Evolutionary conservation across 2,329 filamentous ascomycete genomes (phyloP), one percentile per base, ranked within the genome.

Genomic region (Aspergillus quadricinctus): DNA sequence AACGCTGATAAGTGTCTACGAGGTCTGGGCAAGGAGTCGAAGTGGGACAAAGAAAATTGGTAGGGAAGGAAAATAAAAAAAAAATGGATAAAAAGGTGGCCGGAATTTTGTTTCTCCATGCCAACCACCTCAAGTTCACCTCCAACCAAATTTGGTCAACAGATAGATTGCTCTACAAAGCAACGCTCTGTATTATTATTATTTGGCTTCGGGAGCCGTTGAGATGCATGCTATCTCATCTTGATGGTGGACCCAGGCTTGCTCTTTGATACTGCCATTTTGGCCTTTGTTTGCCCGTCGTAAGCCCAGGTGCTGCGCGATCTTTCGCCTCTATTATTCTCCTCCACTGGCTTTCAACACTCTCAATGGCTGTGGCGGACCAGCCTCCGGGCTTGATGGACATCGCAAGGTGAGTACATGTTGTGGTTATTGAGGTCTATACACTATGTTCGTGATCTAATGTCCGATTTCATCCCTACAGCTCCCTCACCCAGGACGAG

Each of bases 401-500:
- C 56, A 77, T 77, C 59, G 74, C 73, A 49, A 75, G 70, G 75
- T 77, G 61, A 27, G 69, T 58, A 25, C 40, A 46, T 29, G 3
- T 1, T 10, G 6, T 23, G 10, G 4, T 21, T 1, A 5, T 11
- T 10, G 4, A 14, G 8, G 23, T 11, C 10, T 31, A 10, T 25
- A 8, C 28, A 27, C n/a, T 35, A n/a, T 25, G 3, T 50, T 51
- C 4, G 4, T 28, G 17, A 37, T 41, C 49, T 48, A 45, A 54
- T 55, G 19, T 6, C 40, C 21, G 40, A 25, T 46, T 8, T 28
- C 37, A 23, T 19, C 14, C 31, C 14, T 23, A 52, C 37, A 95
- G 91, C 72, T 88, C 89, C 50, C 81, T 96, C 58, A 79, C 85
- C 21, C 84, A 88, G 62, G 90, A 93, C 66, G 90, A 94, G 60